These are phyloP conservation scores for Scedosporium dehoogii DNA, from an alignment of 2,329 filamentous ascomycete species.

Conservation along the genomic window DNA sequence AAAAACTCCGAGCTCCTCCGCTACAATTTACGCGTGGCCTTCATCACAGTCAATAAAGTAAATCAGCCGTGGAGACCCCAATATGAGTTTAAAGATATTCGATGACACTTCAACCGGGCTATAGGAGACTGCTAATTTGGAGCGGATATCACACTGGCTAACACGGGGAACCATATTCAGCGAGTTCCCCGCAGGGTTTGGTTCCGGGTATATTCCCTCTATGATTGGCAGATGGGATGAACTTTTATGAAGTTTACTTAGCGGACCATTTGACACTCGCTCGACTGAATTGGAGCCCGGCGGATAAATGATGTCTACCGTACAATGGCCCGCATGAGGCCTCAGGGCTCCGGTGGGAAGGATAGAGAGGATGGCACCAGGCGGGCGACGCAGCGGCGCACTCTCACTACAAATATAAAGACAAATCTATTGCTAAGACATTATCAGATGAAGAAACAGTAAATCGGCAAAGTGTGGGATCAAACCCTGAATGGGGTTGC, in stretches of 20 bases:
- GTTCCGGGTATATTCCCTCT: constrained; percentile 2
- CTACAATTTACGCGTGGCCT: not conserved
- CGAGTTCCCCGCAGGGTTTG: not conserved
- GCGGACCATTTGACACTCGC: not conserved
- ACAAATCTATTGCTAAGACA: no score
- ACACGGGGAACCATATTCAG: not conserved
- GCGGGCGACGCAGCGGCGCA: no score
- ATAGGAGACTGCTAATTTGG: not conserved
- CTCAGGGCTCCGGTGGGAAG: not conserved
- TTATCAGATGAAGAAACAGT: no score
- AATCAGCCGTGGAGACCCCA: not conserved
- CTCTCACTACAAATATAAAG: no score
- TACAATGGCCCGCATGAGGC: not conserved
- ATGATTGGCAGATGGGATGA: not conserved
- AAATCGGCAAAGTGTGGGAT: no score
- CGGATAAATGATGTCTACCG: not conserved
- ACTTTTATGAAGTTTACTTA: not conserved
- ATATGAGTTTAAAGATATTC: not conserved
- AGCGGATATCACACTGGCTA: not conserved
- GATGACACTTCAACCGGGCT: not conserved
- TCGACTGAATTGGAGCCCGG: not conserved
- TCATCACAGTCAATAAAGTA: not conserved
- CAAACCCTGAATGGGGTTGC: no score
- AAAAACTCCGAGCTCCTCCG: not conserved
- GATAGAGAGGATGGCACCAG: not conserved